Base-by-base conservation (phyloP, 1,139 yeast species). In the Zygosaccharomyces pseudobailii region DNA sequence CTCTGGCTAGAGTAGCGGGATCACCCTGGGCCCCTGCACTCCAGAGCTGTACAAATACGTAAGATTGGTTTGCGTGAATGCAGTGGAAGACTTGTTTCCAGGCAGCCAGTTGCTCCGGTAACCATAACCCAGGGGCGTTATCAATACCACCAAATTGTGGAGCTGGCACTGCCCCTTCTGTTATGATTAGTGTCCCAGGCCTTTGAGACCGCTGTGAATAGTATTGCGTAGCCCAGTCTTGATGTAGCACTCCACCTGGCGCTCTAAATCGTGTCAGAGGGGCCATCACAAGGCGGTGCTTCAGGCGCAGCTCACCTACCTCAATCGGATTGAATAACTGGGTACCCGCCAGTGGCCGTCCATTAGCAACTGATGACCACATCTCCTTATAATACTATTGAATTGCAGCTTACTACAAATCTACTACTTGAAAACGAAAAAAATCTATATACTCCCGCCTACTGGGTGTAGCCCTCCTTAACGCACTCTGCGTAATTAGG, bases 31-130 rank as follows among this genome's bases (percentile, higher is more conserved):
- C 71, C 42, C 88, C 89, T 45, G 80, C 61, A 39, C 70, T 72
- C 84, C 85, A 81, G 36, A 84, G 59, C 66, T 85, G 92, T 36
- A 73, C 57, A 48, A 76, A 71, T 13, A 78, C 63, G 50, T 63
- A 73, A 0, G 85, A 74, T 23, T 75, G 71, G 55, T 82, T 75
- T 37, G 66, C 71, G 57, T 82, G 87, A 35, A 82, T 75, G 19
- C 65, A 71, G 25, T 73, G 72, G 47, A 70, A 66, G 47, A 82
- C 71, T 52, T 71, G 68, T 46, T 68, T 72, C 85, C 85, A 81
- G 22, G 70, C 75, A n/a, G 58, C 65, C 13, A 71, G 64, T 51
- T 79, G 84, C 23, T 67, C 69, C 7, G 69, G 66, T 38, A 67
- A 70, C 70, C 72, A 79, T 41, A 82, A 71, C 42, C 85, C 85